A percentile compares a stretch with the other conserved stretches of the same genome.
These are phyloP conservation scores for Novakomyces olei DNA, from an alignment of 805 yeast species.

Conservation along the genomic window DNA sequence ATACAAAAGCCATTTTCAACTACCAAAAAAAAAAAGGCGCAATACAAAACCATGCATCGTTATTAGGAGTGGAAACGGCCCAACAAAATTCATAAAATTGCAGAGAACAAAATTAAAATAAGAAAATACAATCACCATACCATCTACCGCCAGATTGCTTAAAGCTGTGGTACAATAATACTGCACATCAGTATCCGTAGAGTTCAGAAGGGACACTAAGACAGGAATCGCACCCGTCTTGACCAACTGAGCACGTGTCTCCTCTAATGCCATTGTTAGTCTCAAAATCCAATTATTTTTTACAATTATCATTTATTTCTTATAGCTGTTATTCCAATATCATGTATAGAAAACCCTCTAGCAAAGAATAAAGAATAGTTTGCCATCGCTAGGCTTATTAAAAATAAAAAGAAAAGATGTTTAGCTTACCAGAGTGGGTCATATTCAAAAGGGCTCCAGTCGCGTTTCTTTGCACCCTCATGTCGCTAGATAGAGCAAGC, in stretches of 20 bases:
- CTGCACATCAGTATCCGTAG: conserved; percentile 88
- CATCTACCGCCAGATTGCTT: conserved; percentile 92
- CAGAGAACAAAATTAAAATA: too few relatives aligned
- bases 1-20: too few relatives aligned
- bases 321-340: not conserved
- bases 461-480: conserved; percentile 93
- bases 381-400: too few relatives aligned
- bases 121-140: too few relatives aligned
- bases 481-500: conserved; percentile 80
- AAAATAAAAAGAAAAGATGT: not conserved
- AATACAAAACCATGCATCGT: too few relatives aligned
- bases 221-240: conserved; percentile 98
- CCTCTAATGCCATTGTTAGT: conserved; percentile 23
- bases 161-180: conserved; percentile 95
- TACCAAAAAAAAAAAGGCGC: too few relatives aligned
- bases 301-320: not conserved
- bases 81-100: too few relatives aligned
- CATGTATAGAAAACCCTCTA: not conserved
- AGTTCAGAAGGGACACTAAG: conserved; percentile 61
- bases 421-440: conserved; percentile 50
- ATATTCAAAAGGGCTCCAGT: conserved; percentile 93
- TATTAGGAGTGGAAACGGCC: too few relatives aligned
- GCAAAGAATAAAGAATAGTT: not conserved
- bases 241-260: conserved; percentile 86
- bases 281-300: not conserved